Base-by-base conservation (phyloP, 306 rosid species). In the Acacia acuminata region DNA sequence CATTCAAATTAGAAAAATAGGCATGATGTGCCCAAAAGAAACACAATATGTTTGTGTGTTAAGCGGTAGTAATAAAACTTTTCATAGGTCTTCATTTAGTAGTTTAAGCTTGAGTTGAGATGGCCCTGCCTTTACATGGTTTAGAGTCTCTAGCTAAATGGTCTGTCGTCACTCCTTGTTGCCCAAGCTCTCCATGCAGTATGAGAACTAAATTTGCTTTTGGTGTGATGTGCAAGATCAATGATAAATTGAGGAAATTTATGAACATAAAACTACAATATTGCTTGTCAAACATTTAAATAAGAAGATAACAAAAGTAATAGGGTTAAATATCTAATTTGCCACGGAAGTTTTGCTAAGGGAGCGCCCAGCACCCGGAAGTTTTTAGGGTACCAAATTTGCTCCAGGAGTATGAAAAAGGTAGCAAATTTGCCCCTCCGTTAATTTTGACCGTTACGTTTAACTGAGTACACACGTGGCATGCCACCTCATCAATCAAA, bases 11-110 rank as follows among this genome's bases (percentile, higher is more conserved):
- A 20, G 65, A 71, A 56, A 78, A 36, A 77, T 70, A 67, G 67
- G 64, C 68, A 44, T 79, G 65, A 47, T 64, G 36, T 50, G 63
- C 38, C 56, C 80, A 50, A 42, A 55, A 36, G 70, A 79, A 64
- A 76, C 65, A 32, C 63, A 53, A n/a, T 47, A 43, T 38, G 36
- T 65, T n/a, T 17, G 47, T 67, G 27, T 51, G 60, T 53, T 56
- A 7, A 38, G 73, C 9, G 45, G 43, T 67, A 3, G 13, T 67
- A 36, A 16, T 36, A 36, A 67, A 36, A 19, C 44, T 66, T 17
- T 19, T 36, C 48, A 5, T 30, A 6, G 6, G 10, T 51, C 58
- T 51, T 17, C 55, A 48, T 48, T 15, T 50, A 16, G 56, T 16
- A 50, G 20, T 15, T 16, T 51, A 51, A 51, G 22, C 22, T 51